These are phyloP conservation scores for Candida morakotiae DNA, from an alignment of 805 yeast genomes.

Conservation along the genomic window DNA sequence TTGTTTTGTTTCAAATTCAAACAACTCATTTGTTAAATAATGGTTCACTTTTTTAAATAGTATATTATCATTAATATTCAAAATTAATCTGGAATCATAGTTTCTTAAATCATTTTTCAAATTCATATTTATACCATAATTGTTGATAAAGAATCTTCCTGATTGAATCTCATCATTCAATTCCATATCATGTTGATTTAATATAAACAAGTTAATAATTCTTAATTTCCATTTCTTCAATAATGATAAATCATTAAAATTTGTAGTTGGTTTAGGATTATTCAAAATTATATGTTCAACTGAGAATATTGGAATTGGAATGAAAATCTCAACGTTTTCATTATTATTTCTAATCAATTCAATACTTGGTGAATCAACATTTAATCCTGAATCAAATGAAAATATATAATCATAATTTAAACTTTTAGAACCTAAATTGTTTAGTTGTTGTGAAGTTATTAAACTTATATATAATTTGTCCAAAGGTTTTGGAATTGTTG, in stretches of 20 bases:
- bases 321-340: slow-evolving; percentile 23
- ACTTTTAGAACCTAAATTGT: slow-evolving; percentile 23
- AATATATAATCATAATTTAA: slow-evolving; percentile 26
- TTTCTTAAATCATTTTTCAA: slow-evolving; percentile 12
- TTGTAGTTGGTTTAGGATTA: slow-evolving; percentile 18
- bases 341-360: slow-evolving; percentile 24
- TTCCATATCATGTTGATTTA: slow-evolving; percentile 22
- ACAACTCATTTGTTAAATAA: slow-evolving; percentile 18
- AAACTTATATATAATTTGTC: slow-evolving; percentile 19
- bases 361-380: slow-evolving; percentile 30
- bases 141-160: slow-evolving; percentile 17
- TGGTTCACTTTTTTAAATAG: slow-evolving; percentile 17
- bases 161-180: slow-evolving; percentile 11
- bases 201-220: slow-evolving; percentile 24
- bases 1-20: slow-evolving; percentile 4
- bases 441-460: slow-evolving; percentile 30
- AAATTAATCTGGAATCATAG: slow-evolving; percentile 17
- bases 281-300: slow-evolving; percentile 25
- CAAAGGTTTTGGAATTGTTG: slow-evolving; percentile 12
- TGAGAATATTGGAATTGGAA: slow-evolving; percentile 33
- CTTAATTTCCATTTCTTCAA: slow-evolving; percentile 29
- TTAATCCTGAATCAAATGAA: slow-evolving; percentile 33
- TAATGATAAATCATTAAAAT: slow-evolving; percentile 14
- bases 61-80: slow-evolving; percentile 19
- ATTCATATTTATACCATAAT: slow-evolving; percentile 25